These are phyloP conservation scores for Nicotiana sylvestris DNA, from an alignment of 257 asterid species.

Conservation along the genomic window DNA sequence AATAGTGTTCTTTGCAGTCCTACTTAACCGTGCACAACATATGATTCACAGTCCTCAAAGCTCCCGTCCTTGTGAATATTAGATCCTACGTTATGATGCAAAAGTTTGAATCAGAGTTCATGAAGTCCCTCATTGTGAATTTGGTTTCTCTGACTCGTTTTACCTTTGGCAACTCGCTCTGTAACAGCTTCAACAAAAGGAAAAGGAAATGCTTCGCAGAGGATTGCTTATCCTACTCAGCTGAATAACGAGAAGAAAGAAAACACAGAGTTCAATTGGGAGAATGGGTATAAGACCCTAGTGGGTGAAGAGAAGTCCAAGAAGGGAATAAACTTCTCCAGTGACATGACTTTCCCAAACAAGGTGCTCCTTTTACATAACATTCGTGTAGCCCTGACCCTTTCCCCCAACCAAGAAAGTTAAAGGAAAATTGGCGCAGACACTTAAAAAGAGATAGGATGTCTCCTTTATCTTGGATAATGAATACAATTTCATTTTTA, in stretches of 20 bases:
- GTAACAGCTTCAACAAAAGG: slow-evolving; percentile 28
- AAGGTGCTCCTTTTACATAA: slow-evolving; percentile 37
- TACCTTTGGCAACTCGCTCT: slow-evolving; percentile 13
- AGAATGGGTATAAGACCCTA: slow-evolving; percentile 24
- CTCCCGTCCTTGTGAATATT: neutral
- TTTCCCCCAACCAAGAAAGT: neutral
- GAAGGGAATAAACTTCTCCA: slow-evolving; percentile 29
- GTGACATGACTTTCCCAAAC: slow-evolving; percentile 33
- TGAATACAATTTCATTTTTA: neutral
- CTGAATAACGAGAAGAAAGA: slow-evolving; percentile 32
- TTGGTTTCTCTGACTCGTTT: slow-evolving; percentile 16
- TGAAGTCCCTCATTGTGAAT: slow-evolving; percentile 8
- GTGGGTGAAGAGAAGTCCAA: slow-evolving; percentile 39
- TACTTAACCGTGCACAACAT: neutral
- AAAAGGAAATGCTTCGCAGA: slow-evolving; percentile 31
- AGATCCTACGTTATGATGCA: neutral
- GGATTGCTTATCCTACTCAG: slow-evolving; percentile 31
- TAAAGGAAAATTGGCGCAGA: neutral
- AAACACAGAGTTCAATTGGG: slow-evolving; percentile 28
- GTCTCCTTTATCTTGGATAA: neutral
- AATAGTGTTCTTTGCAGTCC: neutral
- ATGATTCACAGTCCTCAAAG: neutral
- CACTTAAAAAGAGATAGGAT: neutral
- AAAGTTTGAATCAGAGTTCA: neutral
- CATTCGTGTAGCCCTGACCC: neutral